Conservation (phyloP, 306 rosid species). For the Cyclanthera cordifolia region DNA sequence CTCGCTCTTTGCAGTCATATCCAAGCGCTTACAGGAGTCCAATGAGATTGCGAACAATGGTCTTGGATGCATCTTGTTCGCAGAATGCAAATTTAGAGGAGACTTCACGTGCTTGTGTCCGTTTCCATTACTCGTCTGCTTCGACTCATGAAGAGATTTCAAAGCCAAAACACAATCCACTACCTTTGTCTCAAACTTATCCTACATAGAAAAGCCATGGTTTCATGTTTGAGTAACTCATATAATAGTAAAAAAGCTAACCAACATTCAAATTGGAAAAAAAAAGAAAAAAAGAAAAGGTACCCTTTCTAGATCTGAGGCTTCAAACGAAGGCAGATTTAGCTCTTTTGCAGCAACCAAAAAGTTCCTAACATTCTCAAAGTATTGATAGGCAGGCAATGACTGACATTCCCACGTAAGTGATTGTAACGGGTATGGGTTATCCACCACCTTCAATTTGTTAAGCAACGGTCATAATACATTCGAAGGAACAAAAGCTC, state of each 20-base stretch:
- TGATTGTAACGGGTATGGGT: conserved; percentile 36
- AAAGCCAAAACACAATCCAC: conserved; percentile 80
- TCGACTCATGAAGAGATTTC: conserved; percentile 55
- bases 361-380: conserved; percentile 85
- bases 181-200: conserved; percentile 56
- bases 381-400: conserved; percentile 86
- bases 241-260: background rate
- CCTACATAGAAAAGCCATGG: conserved; percentile 38
- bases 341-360: conserved; percentile 55
- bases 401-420: conserved; percentile 60
- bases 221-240: background rate
- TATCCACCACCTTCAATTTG: conserved; percentile 69
- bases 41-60: conserved; percentile 34
- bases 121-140: conserved; percentile 37
- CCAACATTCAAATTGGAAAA: background rate
- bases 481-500: background rate
- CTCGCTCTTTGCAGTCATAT: conserved; percentile 45
- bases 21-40: conserved; percentile 59
- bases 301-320: conserved; percentile 91
- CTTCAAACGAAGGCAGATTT: conserved; percentile 80
- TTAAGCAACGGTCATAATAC: background rate
- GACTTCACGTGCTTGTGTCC: conserved; percentile 48
- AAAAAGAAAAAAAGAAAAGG: background rate
- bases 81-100: conserved; percentile 45
- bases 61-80: conserved; percentile 40